Percentiles rank a stretch among this genome's conserved stretches.
Conservation (phyloP, 2,329 filamentous ascomycete genomes). For the Aspergillus pseudoterreus region DNA sequence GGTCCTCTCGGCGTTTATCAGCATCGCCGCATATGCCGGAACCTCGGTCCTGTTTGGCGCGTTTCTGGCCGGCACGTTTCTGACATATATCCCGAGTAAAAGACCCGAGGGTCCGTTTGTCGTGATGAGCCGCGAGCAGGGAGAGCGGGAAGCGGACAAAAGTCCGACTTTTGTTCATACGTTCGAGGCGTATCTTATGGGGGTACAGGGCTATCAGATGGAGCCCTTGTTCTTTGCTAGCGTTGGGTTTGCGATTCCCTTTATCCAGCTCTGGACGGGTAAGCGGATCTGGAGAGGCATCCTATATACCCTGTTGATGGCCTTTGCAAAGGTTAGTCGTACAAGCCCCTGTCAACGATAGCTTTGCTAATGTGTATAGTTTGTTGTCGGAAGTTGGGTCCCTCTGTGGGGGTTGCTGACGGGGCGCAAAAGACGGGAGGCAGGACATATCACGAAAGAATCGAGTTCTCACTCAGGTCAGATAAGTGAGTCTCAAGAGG, state of each 20-base stretch:
- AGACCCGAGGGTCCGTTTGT: slow-evolving; percentile 35
- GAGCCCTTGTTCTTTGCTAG: slow-evolving; percentile 31
- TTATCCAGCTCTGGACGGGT: slow-evolving; percentile 30
- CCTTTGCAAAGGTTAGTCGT: slow-evolving; percentile 23
- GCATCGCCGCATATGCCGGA: slow-evolving; percentile 34
- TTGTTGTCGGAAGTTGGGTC: slow-evolving; percentile 27
- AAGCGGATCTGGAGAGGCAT: slow-evolving; percentile 30
- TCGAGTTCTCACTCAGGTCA: background rate
- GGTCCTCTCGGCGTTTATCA: slow-evolving; percentile 29
- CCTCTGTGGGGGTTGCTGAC: slow-evolving; percentile 17
- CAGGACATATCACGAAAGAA: background rate
- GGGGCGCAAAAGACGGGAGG: background rate
- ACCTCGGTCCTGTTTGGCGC: slow-evolving; percentile 39
- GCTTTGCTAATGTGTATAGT: slow-evolving; percentile 13
- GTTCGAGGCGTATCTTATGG: slow-evolving; percentile 36
- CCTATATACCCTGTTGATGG: slow-evolving; percentile 28
- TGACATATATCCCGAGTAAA: slow-evolving; percentile 36
- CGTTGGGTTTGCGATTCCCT: slow-evolving; percentile 31
- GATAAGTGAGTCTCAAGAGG: background rate
- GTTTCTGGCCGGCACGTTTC: slow-evolving; percentile 34
- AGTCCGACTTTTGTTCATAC: slow-evolving; percentile 38
- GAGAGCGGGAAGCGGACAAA: slow-evolving; percentile 29
- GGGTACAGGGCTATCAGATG: slow-evolving; percentile 32
- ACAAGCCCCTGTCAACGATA: background rate
- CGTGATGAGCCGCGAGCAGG: slow-evolving; percentile 31